Evolutionary conservation across 805 yeast genomes (phyloP).

Genomic region (Lipomyces spencermartinsiae): DNA sequence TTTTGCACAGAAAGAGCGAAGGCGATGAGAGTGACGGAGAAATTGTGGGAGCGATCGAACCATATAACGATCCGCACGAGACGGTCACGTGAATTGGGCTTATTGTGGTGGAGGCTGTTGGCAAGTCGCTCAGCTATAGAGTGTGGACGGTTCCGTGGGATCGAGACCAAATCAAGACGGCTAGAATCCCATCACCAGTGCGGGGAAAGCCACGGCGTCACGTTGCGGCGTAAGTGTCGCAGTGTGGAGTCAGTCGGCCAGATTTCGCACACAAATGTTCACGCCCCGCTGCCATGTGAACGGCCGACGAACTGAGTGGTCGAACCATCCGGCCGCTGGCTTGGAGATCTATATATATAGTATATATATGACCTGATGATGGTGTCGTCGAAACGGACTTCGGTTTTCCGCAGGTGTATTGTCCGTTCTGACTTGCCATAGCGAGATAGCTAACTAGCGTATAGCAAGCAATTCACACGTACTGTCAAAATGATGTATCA

Average conservation of each 20-base stretch:
- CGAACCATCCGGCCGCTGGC: too few species aligned
- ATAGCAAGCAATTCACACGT: too few species aligned
- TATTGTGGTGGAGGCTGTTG: neutral
- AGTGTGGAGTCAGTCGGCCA: neutral
- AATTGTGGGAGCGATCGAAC: neutral
- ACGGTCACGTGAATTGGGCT: neutral
- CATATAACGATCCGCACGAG: neutral
- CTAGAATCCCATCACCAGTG: neutral
- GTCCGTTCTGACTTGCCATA: too few species aligned
- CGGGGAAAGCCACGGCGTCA: neutral
- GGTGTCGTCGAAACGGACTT: too few species aligned
- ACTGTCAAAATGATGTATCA: too few species aligned
- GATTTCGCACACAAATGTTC: neutral
- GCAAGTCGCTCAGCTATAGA: too few species aligned
- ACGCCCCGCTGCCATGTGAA: constrained; percentile 1
- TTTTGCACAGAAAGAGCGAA: neutral
- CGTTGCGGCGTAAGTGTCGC: neutral
- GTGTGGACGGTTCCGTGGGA: neutral
- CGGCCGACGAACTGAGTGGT: neutral
- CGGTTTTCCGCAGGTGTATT: too few species aligned
- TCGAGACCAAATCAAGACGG: neutral
- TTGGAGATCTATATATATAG: too few species aligned
- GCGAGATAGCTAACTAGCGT: too few species aligned
- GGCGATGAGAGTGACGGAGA: neutral
- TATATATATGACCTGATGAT: too few species aligned